Base-by-base conservation (phyloP, 2,329 filamentous ascomycete species). In the Penicillium hesseltinei region DNA sequence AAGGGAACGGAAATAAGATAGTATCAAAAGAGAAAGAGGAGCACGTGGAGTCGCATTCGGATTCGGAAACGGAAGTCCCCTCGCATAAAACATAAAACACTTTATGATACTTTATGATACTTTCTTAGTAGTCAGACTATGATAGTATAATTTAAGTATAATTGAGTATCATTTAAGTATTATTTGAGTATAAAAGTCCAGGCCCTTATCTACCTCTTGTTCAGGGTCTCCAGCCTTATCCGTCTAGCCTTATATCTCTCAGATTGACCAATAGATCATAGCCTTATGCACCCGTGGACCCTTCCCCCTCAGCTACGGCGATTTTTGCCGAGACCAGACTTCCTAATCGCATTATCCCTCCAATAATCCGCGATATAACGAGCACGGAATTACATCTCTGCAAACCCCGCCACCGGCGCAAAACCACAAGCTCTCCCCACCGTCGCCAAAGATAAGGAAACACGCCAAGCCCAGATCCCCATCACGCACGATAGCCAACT, bases 371-470 rank as follows among this genome's bases (percentile, higher is more conserved):
- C 61, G 19, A 31, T 19, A 8, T 5, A 44, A 1, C 1, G 15
- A 13, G 6, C 10, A 45, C 27, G 27, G 43, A 15, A n/a, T 31
- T 44, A 29, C 6, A 17, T n/a, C 0, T 77, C 80, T 80, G 81
- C 4, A 5, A 83, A 65, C 0, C 71, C 71, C 19, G 84, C 73
- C 46, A 84, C 59, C 0, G 80, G 81, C 31, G 81, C 80, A 62
- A 82, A 82, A 83, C 42, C 78, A 81, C 13, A 84, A 56, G 27
- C 75, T 77, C 4, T 80, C 81, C 10, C 10, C 29, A 31, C 29
- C 29, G 9, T 10, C 29, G 10, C 29, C 29, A 31, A 31, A 31
- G 29, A 31, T 31, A 31, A 31, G 29, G 29, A 31, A 31, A 31
- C 29, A 31, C 10, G 29, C 29, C 29, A 31, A 31, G 10, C 29